Conservation (phyloP, 345 rosid genomes). For the Combretum micranthum region DNA sequence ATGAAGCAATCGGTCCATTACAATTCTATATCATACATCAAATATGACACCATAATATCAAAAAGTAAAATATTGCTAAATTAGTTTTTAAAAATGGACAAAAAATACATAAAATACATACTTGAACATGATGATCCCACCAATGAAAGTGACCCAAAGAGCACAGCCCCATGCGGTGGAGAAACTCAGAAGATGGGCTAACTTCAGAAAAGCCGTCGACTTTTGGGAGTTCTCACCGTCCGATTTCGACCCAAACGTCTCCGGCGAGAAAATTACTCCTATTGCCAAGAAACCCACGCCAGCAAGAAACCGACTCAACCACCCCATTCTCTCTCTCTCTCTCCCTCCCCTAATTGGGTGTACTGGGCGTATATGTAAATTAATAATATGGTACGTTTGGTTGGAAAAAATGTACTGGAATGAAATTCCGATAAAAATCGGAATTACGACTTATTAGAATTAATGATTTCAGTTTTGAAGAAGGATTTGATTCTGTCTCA, state of each 20-base stretch:
- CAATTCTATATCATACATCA: too few species aligned
- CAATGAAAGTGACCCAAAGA: conserved; percentile 98
- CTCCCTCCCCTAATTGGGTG: not conserved
- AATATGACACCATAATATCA: too few species aligned
- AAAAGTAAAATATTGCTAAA: too few species aligned
- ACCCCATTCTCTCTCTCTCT: conserved; percentile 45
- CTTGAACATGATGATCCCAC: conserved; percentile 99
- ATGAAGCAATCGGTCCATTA: too few species aligned
- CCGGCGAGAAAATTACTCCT: conserved; percentile 84
- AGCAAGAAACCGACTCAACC: conserved; percentile 60
- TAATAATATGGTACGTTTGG: too few species aligned
- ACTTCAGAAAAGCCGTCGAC: conserved; percentile 52
- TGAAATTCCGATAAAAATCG: too few species aligned
- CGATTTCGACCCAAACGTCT: conserved; percentile 70
- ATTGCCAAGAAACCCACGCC: conserved; percentile 73
- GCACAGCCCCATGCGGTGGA: conserved; percentile 95
- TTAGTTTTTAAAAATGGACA: not conserved
- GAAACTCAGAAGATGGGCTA: conserved; percentile 84
- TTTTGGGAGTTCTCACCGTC: conserved; percentile 28
- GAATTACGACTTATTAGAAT: too few species aligned
- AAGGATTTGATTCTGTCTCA: too few species aligned
- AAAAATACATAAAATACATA: conserved; percentile 7
- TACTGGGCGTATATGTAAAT: too few species aligned
- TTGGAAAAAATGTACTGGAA: too few species aligned
- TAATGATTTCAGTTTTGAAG: too few species aligned